Base-by-base conservation (phyloP, 345 rosid species). In the Sisymbrium altissimum region DNA sequence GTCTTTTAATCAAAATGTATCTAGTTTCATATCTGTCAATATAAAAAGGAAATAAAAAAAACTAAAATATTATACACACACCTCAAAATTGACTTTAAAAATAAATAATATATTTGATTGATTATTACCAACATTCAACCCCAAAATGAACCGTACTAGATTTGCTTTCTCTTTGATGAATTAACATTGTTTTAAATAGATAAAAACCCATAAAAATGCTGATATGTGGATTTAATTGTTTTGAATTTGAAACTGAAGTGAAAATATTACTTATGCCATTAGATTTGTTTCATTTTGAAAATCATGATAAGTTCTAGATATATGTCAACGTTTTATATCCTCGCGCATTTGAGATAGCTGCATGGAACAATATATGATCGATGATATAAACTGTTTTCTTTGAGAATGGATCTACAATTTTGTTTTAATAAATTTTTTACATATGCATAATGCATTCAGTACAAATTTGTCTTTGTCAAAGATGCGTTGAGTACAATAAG, bases 351-450 rank as follows among this genome's bases (percentile, higher is more conserved):
- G 40, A 38, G 21, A 61, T 14, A 43, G 40, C 2, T 10, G 46
- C 23, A 35, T 55, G 46, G 17, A 35, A 27, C 33, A 25, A 66
- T 25, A 65, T 58, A 33, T 64, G 39, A 19, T 36, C 32, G 56
- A 32, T 38, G 41, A 35, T 48, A 56, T 14, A 35, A 6, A 12
- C 11, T 38, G n/a, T n/a, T 49, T 73, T 48, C 14, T 9, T 46
- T 59, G 64, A 60, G 39, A 68, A 69, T 17, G 36, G 45, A 69
- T 54, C 64, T 76, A 63, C 53, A 63, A 8, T 57, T 57, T 64
- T 62, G 1, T 49, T 49, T 36, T 53, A 38, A 41, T 56, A 39
- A 58, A 44, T 17, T 36, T 54, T 64, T 45, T 70, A 77, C 76
- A 70, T 45, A 13, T 56, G 54, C 76, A 6, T 71, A 18, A 13